A percentile compares a stretch with the other conserved stretches of the same genome.
These are phyloP conservation scores for Xylariomycetidae sp. DNA, from an alignment of 2,329 filamentous ascomycete genomes.

Conservation along the genomic window DNA sequence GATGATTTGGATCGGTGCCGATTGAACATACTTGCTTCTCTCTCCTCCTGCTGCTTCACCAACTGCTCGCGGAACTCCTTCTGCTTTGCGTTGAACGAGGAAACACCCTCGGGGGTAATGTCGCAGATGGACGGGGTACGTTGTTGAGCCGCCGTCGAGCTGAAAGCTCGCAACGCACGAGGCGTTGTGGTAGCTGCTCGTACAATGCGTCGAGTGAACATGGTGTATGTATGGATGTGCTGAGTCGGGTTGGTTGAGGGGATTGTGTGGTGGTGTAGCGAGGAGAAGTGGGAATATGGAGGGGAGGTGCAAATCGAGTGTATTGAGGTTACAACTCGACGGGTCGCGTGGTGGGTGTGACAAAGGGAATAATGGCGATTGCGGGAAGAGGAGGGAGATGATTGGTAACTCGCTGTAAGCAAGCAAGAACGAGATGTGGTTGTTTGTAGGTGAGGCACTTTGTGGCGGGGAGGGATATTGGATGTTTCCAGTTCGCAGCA, in stretches of 20 bases:
- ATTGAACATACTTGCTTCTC: slow-evolving; percentile 72
- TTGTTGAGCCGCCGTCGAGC: slow-evolving; percentile 44
- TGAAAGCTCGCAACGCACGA: slow-evolving; percentile 53
- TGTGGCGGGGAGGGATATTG: not conserved
- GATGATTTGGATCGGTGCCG: slow-evolving; percentile 26
- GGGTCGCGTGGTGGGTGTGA: not conserved
- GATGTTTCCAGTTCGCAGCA: slow-evolving; percentile 1
- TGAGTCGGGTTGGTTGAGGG: no score
- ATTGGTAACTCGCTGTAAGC: no score
- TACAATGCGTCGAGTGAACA: slow-evolving; percentile 49
- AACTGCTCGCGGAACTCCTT: slow-evolving; percentile 81
- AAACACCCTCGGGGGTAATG: slow-evolving; percentile 66
- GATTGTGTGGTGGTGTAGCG: slow-evolving; percentile 4
- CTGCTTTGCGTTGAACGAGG: slow-evolving; percentile 77
- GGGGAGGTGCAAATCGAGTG: not conserved
- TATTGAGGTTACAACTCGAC: no score
- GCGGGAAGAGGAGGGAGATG: not conserved
- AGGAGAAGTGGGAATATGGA: slow-evolving; percentile 5
- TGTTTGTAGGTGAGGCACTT: no score
- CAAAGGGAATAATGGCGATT: not conserved
- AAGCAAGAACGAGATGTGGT: no score
- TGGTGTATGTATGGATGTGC: no score
- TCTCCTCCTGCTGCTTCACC: slow-evolving; percentile 70
- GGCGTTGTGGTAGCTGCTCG: slow-evolving; percentile 41
- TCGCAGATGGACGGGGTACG: slow-evolving; percentile 78